Evolutionary conservation across 2,329 filamentous ascomycete species (phyloP), one percentile per base, ranked within the genome.

Genomic region (Paraphoma chrysanthemicola): DNA sequence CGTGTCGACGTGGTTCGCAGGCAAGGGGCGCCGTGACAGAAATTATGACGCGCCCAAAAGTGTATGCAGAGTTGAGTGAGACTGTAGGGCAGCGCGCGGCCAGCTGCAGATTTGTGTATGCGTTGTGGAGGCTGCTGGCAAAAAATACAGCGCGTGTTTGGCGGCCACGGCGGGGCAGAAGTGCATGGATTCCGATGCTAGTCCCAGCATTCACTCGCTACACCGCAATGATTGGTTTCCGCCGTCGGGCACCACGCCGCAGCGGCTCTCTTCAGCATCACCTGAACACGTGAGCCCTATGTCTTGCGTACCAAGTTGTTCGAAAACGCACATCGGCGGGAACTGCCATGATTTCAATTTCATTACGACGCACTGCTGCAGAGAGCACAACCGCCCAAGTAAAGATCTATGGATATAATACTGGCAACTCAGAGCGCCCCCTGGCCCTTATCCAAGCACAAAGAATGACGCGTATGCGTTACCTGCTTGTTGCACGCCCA

Each of bases 401-500:
- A 14, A 36, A 36, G 33, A 41, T 51, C 42, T 42, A 45, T 53
- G 51, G 51, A 53, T 53, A 53, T 53, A 53, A 43, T 48, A 53
- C 51, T 48, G 17, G 28, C 31, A 14, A 14, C 38, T 30, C 30
- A 48, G 43, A 30, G 30, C 12, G 31, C 41, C 16, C 28, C 42
- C 12, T 12, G 14, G 11, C 14, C 17, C 16, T 8, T 10, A 12
- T 41, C 17, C 12, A 41, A 42, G n/a, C 18, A 41, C 16, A 16
- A 46, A 31, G 28, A 30, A 9, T 23, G 18, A 28, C 54, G 38
- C 59, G 68, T 76, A 81, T 69, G 82, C 3, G 8, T 38, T 38
- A 53, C 33, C 51, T 53, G 79, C 78, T 82, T 14, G 79, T 83
- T 42, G 88, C 80, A 63, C 93, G 88, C 58, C 91, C 88, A 69